Evolutionary conservation across 768 basidiomycete species (phyloP).

Genomic region (Botryobasidium botryosum): DNA sequence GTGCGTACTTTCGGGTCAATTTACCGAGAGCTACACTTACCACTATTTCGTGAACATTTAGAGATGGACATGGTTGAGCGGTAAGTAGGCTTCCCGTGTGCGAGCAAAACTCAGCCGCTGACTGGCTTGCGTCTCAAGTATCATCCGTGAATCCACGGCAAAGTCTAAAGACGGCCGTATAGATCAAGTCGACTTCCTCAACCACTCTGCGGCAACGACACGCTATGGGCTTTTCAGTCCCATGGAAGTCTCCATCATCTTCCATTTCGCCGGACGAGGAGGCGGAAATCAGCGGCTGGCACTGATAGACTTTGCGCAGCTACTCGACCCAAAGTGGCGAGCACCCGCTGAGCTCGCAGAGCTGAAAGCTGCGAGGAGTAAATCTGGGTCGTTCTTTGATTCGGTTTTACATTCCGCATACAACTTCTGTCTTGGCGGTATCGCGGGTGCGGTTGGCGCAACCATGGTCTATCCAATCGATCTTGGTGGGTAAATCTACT

Average conservation of each 20-base stretch:
- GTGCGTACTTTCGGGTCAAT: too few relatives aligned
- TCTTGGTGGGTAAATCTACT: slow-evolving; percentile 38
- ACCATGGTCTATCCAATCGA: slow-evolving; percentile 98
- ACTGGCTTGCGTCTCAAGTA: slow-evolving; percentile 28
- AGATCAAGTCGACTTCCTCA: slow-evolving; percentile 87
- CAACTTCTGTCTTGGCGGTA: slow-evolving; percentile 70
- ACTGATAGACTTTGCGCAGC: slow-evolving; percentile 78
- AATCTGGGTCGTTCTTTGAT: slow-evolving; percentile 30
- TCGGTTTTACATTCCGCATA: slow-evolving; percentile 56
- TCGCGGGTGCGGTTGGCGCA: slow-evolving; percentile 88
- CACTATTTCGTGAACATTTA: too few relatives aligned
- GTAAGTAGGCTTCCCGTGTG: slow-evolving; percentile 28
- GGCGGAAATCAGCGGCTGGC: slow-evolving; percentile 51
- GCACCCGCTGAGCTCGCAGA: slow-evolving; percentile 40
- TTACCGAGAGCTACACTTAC: too few relatives aligned
- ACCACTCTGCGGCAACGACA: slow-evolving; percentile 69
- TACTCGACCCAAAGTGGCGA: slow-evolving; percentile 81
- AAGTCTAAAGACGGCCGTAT: slow-evolving; percentile 93
- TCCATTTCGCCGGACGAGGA: slow-evolving; percentile 90
- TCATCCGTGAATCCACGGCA: slow-evolving; percentile 77
- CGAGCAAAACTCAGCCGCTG: too few relatives aligned
- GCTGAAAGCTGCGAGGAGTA: slow-evolving; percentile 23
- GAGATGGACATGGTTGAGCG: slow-evolving; percentile 97
- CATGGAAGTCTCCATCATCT: slow-evolving; percentile 96
- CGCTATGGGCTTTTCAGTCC: slow-evolving; percentile 93